Conservation (phyloP, 352 stramenopile species). For the Phytophthora pistaciae region DNA sequence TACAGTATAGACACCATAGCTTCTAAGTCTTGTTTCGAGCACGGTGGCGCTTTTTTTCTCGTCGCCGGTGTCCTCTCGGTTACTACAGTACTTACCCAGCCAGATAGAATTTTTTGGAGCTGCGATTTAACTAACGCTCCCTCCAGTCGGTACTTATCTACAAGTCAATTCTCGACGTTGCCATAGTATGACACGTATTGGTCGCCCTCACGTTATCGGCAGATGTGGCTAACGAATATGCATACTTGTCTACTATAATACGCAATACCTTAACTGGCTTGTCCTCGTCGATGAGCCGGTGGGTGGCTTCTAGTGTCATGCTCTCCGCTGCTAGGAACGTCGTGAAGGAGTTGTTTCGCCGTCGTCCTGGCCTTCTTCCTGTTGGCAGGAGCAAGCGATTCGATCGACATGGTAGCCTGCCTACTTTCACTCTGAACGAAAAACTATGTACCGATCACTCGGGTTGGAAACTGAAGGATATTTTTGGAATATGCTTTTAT, state of each 20-base stretch:
- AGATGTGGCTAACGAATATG: slow-evolving; percentile 12
- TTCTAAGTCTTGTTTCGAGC: neutral
- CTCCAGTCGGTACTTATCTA: slow-evolving; percentile 11
- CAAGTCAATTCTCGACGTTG: slow-evolving; percentile 14
- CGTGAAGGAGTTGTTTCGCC: slow-evolving; percentile 5
- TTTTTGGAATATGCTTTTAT: too few relatives aligned
- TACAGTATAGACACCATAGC: slow-evolving; percentile 5
- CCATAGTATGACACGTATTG: slow-evolving; percentile 16
- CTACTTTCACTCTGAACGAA: too few relatives aligned
- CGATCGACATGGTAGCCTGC: neutral
- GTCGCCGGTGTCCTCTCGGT: slow-evolving; percentile 9
- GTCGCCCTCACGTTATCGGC: slow-evolving; percentile 2
- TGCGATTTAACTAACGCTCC: slow-evolving; percentile 13
- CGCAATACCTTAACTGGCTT: slow-evolving; percentile 4
- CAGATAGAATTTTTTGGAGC: slow-evolving; percentile 19
- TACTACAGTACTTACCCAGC: slow-evolving; percentile 14
- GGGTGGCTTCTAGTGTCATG: neutral
- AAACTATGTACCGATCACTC: too few relatives aligned
- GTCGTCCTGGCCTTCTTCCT: slow-evolving; percentile 4
- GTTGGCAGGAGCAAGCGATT: neutral
- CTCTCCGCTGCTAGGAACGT: slow-evolving; percentile 7
- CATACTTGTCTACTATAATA: neutral
- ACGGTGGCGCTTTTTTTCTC: slow-evolving; percentile 23
- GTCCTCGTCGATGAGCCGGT: neutral
- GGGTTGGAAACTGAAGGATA: neutral